These are phyloP conservation scores for Anethum foeniculum DNA, from an alignment of 140 eudicot species.

Conservation along the genomic window DNA sequence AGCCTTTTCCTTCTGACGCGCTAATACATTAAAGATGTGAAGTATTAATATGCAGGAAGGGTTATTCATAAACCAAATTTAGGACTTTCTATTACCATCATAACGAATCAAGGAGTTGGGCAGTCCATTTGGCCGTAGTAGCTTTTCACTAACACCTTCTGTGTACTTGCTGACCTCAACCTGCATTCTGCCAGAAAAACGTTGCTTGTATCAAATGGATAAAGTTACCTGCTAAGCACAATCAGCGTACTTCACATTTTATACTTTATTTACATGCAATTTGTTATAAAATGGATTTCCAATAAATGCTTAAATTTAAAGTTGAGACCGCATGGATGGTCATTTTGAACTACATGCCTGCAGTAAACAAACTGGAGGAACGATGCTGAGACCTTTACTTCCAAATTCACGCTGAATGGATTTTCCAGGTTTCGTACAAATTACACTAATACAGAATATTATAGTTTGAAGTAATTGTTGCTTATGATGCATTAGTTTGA, in stretches of 20 bases:
- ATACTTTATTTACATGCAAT: background rate
- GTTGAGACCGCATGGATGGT: background rate
- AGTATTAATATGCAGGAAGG: slow-evolving; percentile 1
- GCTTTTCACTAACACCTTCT: slow-evolving; percentile 80
- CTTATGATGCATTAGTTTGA: background rate
- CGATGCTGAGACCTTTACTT: background rate
- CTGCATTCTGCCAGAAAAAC: slow-evolving; percentile 70
- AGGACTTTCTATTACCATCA: slow-evolving; percentile 47
- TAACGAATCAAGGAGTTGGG: slow-evolving; percentile 88
- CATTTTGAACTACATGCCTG: background rate
- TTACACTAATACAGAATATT: background rate
- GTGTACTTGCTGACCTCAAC: slow-evolving; percentile 98
- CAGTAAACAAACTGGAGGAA: background rate
- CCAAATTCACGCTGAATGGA: background rate
- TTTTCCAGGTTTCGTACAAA: background rate
- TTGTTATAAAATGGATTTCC: background rate
- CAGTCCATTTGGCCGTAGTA: slow-evolving; percentile 85
- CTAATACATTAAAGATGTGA: slow-evolving; percentile 27
- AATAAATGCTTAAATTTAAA: background rate
- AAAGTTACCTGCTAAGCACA: background rate
- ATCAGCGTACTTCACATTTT: background rate
- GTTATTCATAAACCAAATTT: background rate
- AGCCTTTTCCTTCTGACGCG: slow-evolving; percentile 98
- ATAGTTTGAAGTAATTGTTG: background rate
- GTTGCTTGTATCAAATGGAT: background rate